Conservation (phyloP, 768 basidiomycete genomes). For the Postia placenta region DNA sequence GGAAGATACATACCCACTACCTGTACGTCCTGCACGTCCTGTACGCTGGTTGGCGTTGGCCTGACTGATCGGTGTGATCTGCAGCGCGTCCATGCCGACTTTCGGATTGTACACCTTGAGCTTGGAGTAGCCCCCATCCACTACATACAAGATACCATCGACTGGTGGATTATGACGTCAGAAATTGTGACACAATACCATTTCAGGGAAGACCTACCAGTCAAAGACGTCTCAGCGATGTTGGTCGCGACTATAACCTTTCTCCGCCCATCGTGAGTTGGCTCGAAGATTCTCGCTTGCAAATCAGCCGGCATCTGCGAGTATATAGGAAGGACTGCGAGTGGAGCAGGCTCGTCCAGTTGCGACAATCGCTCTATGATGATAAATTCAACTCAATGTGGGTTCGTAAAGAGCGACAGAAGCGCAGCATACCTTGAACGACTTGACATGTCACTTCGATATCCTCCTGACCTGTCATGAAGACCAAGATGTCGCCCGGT, state of each 20-base stretch:
- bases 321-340: conserved; percentile 96
- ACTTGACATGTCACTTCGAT: conserved; percentile 97
- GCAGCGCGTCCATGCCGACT: conserved; percentile 98
- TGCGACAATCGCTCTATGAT: conserved; percentile 80
- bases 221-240: conserved; percentile 97
- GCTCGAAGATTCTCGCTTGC: conserved; percentile 96
- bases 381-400: too few species aligned
- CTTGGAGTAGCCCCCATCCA: conserved; percentile 96
- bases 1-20: conserved; percentile 69
- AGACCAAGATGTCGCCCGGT: conserved; percentile 91
- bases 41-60: conserved; percentile 96
- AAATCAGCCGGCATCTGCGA: conserved; percentile 99
- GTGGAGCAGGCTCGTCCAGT: conserved; percentile 81
- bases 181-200: background rate
- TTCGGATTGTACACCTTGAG: conserved; percentile 98
- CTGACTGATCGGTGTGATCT: conserved; percentile 98
- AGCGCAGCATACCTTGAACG: conserved; percentile 57
- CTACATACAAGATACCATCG: conserved; percentile 95
- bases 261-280: conserved; percentile 87
- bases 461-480: conserved; percentile 99
- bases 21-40: conserved; percentile 94
- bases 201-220: conserved; percentile 42
- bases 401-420: too few species aligned
- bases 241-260: conserved; percentile 99
- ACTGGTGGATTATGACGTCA: conserved; percentile 40